Conservation (phyloP, 805 yeast species). For the Metschnikowia kunwiensis region DNA sequence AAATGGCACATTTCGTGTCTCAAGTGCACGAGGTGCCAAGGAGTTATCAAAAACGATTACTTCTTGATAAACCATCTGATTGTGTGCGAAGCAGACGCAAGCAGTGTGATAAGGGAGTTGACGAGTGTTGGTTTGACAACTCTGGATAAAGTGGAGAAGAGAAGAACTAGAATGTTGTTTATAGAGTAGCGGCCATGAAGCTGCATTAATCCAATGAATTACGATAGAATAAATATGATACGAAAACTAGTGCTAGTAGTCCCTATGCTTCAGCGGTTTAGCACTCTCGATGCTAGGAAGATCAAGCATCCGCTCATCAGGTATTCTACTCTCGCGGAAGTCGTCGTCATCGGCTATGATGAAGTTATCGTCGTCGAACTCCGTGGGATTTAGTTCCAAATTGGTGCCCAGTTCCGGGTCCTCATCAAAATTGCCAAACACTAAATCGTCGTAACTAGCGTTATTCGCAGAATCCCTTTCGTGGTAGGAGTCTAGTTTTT, state of each 20-base stretch:
- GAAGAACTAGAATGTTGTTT: slow-evolving; percentile 42
- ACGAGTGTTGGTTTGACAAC: slow-evolving; percentile 17
- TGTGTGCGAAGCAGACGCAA: slow-evolving; percentile 50
- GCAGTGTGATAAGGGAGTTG: slow-evolving; percentile 25
- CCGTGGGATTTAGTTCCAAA: slow-evolving; percentile 36
- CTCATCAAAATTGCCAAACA: slow-evolving; percentile 42
- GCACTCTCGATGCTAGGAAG: not conserved
- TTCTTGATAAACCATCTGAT: slow-evolving; percentile 50
- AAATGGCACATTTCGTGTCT: slow-evolving; percentile 78
- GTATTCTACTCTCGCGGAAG: not conserved
- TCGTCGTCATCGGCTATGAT: slow-evolving; percentile 37
- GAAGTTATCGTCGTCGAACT: slow-evolving; percentile 40
- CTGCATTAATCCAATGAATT: slow-evolving; percentile 1
- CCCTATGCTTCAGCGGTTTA: slow-evolving; percentile 5
- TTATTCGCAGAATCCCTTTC: slow-evolving; percentile 7
- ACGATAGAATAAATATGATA: slow-evolving; percentile 1
- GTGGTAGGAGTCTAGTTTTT: slow-evolving; percentile 31
- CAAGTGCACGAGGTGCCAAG: slow-evolving; percentile 59
- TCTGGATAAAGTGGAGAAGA: slow-evolving; percentile 39
- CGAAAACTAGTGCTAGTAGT: not conserved
- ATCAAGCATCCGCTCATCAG: slow-evolving; percentile 2
- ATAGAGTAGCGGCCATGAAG: slow-evolving; percentile 21
- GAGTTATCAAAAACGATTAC: slow-evolving; percentile 48
- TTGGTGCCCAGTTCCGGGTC: slow-evolving; percentile 30
- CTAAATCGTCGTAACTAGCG: slow-evolving; percentile 29